Evolutionary conservation across 208 protist genomes (phyloP).

Genomic region (Acanthamoeba polyphaga): DNA sequence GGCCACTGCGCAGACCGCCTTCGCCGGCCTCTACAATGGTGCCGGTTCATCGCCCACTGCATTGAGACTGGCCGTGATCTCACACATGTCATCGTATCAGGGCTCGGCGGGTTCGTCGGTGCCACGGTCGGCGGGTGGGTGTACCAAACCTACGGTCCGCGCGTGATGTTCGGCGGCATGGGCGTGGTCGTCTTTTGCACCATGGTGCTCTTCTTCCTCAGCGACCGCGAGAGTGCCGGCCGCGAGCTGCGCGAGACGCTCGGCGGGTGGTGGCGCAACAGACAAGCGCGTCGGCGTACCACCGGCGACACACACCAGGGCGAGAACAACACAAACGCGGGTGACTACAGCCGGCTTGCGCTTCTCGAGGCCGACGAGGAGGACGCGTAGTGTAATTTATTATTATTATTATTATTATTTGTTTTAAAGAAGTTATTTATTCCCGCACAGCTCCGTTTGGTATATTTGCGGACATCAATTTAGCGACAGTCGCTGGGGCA

Average conservation of each 20-base stretch:
- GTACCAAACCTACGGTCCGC: conserved; percentile 1
- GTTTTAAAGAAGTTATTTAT: too few species aligned
- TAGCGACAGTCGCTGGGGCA: too few species aligned
- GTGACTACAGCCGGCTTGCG: not conserved
- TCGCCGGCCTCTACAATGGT: conserved; percentile 39
- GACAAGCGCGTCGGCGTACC: not conserved
- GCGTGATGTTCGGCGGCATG: conserved; percentile 30
- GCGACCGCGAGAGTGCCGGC: conserved; percentile 12
- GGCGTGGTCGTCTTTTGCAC: not conserved
- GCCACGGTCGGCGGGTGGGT: conserved; percentile 45
- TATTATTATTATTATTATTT: too few species aligned
- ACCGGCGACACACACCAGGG: too few species aligned
- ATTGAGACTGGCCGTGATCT: too few species aligned
- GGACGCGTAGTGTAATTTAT: too few species aligned
- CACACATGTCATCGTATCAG: not conserved
- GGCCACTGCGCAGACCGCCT: conserved; percentile 16
- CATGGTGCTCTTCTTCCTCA: conserved; percentile 40
- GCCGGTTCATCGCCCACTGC: too few species aligned
- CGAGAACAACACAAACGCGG: not conserved
- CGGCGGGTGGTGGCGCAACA: not conserved
- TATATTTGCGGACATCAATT: too few species aligned
- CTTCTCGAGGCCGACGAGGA: not conserved
- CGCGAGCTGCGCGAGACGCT: not conserved
- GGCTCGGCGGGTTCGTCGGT: conserved; percentile 36
- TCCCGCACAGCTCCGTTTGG: too few species aligned